Base-by-base conservation (phyloP, 129 eudicot genomes). In the Chrysanthemum lavandulifolium region DNA sequence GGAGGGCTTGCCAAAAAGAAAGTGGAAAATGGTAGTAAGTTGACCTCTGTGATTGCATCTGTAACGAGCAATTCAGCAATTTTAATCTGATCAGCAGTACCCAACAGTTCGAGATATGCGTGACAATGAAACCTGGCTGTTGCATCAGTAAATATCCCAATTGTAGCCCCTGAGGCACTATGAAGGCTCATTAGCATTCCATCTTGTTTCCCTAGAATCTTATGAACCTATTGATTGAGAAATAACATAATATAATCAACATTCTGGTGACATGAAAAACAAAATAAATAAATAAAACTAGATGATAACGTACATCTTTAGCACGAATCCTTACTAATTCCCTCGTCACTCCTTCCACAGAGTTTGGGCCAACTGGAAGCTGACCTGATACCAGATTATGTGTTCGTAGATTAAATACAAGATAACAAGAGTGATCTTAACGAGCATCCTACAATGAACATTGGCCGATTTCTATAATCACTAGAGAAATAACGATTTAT, bases 21-120 rank as follows among this genome's bases (percentile, higher is more conserved):
- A 55, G 19, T 55, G 61, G n/a, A 13, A 56, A 40, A 40, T 40
- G 47, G 47, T 40, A 40, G 47, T 40, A 56, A 52, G 61, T 16
- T 56, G 21, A 63, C 68, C 68, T 63, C 51, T 63, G 21, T 63
- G 21, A 63, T 63, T 63, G 68, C 68, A 63, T 63, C 68, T 29
- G n/a, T 48, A 63, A 63, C 2, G 5, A 52, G 57, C 57, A 52
- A 52, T 63, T 63, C 50, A 33, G 68, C 68, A n/a, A 36, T 63
- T 63, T 6, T 29, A 13, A 63, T 48, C 40, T 63, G 43, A 63
- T n/a, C 68, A 63, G 68, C 4, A 63, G 51, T 63, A 29, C 68
- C 68, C 49, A 63, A 33, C 16, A 63, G 12, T 63, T 63, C 68
- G 49, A 63, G 13, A 63, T 29, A 63, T 33, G 21, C n/a, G 19